Evolutionary conservation across 129 eudicot genomes (phyloP), one percentile per base, ranked within the genome.

Genomic region (Escallonia rubra): DNA sequence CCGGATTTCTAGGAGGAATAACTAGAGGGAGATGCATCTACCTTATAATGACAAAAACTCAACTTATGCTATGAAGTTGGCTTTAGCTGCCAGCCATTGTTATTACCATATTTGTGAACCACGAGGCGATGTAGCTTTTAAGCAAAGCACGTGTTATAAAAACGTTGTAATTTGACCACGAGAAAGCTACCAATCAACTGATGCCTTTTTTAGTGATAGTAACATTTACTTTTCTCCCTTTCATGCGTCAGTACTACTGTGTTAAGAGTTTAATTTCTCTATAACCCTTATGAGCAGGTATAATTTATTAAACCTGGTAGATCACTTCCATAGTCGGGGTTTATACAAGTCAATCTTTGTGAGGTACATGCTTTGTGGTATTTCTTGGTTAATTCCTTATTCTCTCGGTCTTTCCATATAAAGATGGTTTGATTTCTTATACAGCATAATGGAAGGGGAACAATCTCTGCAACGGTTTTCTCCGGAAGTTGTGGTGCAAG

Each of bases 381-480:
- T n/a, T 48, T 13, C 59, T 45, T 56, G 15, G 3, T 6, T 38
- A 50, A 52, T 71, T 47, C 45, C 39, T 14, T 41, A 16, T 16
- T 57, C 10, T 53, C n/a, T 52, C 12, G 45, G 67, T 62, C 7
- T 41, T 64, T 14, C 41, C 57, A 48, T 69, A 43, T 39, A 62
- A 68, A 51, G 55, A 64, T 16, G 42, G 41, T 59, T 51, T 57
- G 13, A 45, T 50, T 34, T 54, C 34, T 6, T 74, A 7, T 70
- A 48, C 79, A 89, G 98, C 67, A 84, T 93, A 69, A 89, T 93
- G 96, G 96, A 79, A 69, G 96, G 96, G 55, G 98, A 93, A 81
- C 81, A 82, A 78, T 84, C 88, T 65, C 67, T 93, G 76, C 73
- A 65, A 15, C 62, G 77, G 67, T 89, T 75, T 79, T 93, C 96